Evolutionary conservation across 2,329 filamentous ascomycete genomes (phyloP), one percentile per base, ranked within the genome.

Genomic region (Fusarium papillatum): DNA sequence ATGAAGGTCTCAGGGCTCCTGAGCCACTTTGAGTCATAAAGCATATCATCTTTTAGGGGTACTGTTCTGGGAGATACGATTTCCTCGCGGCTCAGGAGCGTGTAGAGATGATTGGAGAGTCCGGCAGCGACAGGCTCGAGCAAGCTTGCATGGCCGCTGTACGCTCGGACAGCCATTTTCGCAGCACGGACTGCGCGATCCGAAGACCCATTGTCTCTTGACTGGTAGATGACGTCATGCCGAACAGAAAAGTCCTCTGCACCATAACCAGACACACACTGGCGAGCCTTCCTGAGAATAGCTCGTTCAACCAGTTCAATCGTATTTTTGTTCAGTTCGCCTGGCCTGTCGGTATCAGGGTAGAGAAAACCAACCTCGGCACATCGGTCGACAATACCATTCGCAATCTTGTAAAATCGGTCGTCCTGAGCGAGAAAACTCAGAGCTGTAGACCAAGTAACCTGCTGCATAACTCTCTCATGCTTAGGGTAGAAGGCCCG

Each of bases 341-440:
- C 1, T 4, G 22, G 60, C n/a, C 5, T 41, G 8, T 2, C 68
- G 39, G 10, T 34, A 34, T 34, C 31, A 1, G 66, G 46, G 17
- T 74, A 76, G 9, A 79, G 55, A 7, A 78, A 78, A 2, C 43
- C 31, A 8, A 79, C 29, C 13, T 72, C 65, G 1, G 7, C 19
- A n/a, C 46, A 71, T 19, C 22, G 26, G 1, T n/a, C 36, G 0
- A 70, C 24, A 36, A 60, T 64, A 1, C 66, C 64, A 0, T 29
- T 24, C 2, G 19, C 53, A 4, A 22, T 55, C 14, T 31, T 71
- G 43, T 81, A 81, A 48, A 89, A 89, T 1, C 78, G 76, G 0
- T 83, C 82, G 66, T 90, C 84, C 66, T 91, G 89, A 0, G 86
- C 78, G 3, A 88, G 73, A 7, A 82, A 83, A 2, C 83, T 81